Evolutionary conservation across 176 grass and related monocot species (phyloP), one percentile per base, ranked within the genome.

Genomic region (Thalia dealbata): DNA sequence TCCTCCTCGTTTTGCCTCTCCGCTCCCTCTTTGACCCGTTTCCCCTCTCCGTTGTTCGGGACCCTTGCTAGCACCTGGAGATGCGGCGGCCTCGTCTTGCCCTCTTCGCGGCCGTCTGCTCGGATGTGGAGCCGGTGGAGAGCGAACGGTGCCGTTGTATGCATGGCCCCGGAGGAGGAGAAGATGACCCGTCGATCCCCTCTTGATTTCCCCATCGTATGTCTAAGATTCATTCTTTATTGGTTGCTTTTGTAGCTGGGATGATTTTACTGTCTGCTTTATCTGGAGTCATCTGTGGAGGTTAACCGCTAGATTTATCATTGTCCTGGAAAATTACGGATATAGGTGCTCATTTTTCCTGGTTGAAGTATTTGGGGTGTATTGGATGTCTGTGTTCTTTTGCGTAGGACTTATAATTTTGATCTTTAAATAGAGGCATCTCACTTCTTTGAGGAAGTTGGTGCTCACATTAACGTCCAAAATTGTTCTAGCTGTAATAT

Each of bases 121-220:
- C n/a, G 23, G 10, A 30, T 7, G 3, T 7, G 23, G 10, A 30
- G 61, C 25, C 61, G 26, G 1, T 14, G 65, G 21, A 68, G 65
- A 68, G 38, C 1, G 32, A 11, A 43, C 21, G 38, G 65, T 38
- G 32, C 32, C 19, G 83, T 86, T 38, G 90, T 92, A 25, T 80
- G 86, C 77, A 58, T 84, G 79, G 90, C 86, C 13, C 90, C 90
- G 0, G 81, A 92, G 26, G 86, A 92, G 72, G 90, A 92, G 83
- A 92, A 84, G 83, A 89, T 88, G 64, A 92, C 90, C 69, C 86
- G 86, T 48, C 90, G 90, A 46, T 92, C 86, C 32, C 90, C 90
- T 14, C 90, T 92, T 64, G 90, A 92, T 84, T 92, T 92, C 81
- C 90, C 90, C 81, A 84, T 88, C 81, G 90, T 92, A 92, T 79